Percentiles rank a stretch among this genome's conserved stretches.
Evolutionary conservation across 2,329 filamentous ascomycete genomes (phyloP).

Genomic region (Aspergillus sp.): DNA sequence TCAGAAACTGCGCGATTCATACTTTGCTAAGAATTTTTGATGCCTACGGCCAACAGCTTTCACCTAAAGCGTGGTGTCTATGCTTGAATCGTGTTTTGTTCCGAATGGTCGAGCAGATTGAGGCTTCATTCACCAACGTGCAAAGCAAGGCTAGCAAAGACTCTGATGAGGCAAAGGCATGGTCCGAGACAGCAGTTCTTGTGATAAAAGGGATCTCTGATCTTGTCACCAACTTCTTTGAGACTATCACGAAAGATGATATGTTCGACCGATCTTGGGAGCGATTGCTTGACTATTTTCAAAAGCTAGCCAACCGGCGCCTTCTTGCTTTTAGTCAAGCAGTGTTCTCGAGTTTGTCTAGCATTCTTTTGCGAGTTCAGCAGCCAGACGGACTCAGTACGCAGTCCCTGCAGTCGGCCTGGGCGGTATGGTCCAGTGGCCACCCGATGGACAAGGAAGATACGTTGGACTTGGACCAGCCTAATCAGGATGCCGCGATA

Average conservation of each 20-base stretch:
- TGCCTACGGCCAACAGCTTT: conserved; percentile 79
- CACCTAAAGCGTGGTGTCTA: conserved; percentile 75
- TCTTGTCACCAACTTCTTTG: conserved; percentile 74
- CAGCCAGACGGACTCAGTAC: conserved; percentile 43
- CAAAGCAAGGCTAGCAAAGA: conserved; percentile 16
- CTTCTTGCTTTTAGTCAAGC: conserved; percentile 71
- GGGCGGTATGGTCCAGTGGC: conserved; percentile 68
- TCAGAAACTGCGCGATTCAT: conserved; percentile 70
- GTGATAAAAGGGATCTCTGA: conserved; percentile 71
- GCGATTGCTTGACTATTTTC: conserved; percentile 69
- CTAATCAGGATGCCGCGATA: conserved; percentile 79
- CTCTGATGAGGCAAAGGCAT: conserved; percentile 50
- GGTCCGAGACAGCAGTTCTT: conserved; percentile 73
- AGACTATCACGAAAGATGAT: conserved; percentile 64
- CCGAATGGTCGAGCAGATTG: conserved; percentile 70
- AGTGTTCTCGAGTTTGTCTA: conserved; percentile 65
- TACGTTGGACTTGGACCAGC: conserved; percentile 46
- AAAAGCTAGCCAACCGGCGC: conserved; percentile 60
- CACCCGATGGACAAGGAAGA: conserved; percentile 54
- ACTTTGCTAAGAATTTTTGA: conserved; percentile 90
- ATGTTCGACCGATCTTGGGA: conserved; percentile 75
- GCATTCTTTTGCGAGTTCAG: conserved; percentile 55
- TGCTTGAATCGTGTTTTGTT: conserved; percentile 81
- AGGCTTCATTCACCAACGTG: conserved; percentile 44
- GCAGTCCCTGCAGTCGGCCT: conserved; percentile 60